Evolutionary conservation across 2,329 filamentous ascomycete species (phyloP).

Genomic region (Phialemoniopsis sp.): DNA sequence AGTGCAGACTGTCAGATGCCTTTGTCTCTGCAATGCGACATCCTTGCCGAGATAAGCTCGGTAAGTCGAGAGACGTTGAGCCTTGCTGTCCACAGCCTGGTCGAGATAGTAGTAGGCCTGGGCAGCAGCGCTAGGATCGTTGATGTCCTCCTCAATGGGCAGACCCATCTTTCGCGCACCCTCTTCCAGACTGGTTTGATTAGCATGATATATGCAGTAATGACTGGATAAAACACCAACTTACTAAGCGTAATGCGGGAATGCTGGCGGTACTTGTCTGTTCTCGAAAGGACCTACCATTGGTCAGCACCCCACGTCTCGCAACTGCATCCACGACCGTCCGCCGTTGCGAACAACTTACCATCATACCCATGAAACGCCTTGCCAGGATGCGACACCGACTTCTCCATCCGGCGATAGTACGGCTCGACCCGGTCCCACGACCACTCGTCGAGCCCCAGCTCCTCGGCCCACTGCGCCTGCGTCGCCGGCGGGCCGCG

Average conservation of each 20-base stretch:
- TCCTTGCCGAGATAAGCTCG: conserved; percentile 18
- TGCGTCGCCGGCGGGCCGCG: conserved; percentile 21
- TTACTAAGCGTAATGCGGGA: conserved; percentile 12
- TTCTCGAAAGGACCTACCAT: conserved; percentile 12
- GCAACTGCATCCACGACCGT: background rate
- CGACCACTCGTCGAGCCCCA: conserved; percentile 24
- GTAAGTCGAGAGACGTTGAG: conserved; percentile 17
- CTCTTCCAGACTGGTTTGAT: no score
- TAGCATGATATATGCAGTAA: background rate
- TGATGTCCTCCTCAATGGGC: conserved; percentile 16
- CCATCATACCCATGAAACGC: conserved; percentile 18
- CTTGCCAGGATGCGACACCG: conserved; percentile 8
- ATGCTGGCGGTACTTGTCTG: conserved; percentile 4
- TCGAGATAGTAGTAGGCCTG: conserved; percentile 22
- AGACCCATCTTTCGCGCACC: no score
- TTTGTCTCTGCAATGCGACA: conserved; percentile 11
- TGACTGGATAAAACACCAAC: background rate
- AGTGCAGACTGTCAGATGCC: conserved; percentile 21
- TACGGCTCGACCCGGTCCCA: conserved; percentile 26
- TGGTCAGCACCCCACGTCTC: background rate
- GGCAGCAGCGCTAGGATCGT: conserved; percentile 18
- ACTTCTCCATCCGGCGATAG: conserved; percentile 22
- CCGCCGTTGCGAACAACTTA: background rate
- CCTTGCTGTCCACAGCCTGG: conserved; percentile 16
- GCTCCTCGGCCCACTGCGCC: conserved; percentile 18